Evolutionary conservation across 768 basidiomycete species (phyloP).

Genomic region (Leucosporidium yakuticum): DNA sequence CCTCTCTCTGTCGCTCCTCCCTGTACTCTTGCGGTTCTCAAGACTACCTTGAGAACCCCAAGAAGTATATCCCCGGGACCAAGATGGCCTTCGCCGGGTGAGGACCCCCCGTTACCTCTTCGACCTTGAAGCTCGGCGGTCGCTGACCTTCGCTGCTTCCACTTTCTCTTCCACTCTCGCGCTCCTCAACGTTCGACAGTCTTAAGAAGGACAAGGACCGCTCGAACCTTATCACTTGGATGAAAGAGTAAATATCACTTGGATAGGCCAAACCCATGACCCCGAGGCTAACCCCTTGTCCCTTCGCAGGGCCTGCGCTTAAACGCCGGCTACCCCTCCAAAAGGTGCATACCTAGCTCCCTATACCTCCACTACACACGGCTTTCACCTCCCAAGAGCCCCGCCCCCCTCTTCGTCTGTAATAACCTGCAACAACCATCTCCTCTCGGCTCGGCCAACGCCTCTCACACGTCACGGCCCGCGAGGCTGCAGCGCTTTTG

Average conservation of each 20-base stretch:
- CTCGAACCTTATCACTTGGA: constrained; percentile 80
- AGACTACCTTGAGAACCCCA: constrained; percentile 72
- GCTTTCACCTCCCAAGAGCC: too few relatives aligned
- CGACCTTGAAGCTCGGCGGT: constrained; percentile 66
- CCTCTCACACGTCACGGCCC: too few relatives aligned
- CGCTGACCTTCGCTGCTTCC: too few relatives aligned
- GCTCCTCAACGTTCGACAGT: too few relatives aligned
- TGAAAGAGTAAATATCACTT: constrained; percentile 40
- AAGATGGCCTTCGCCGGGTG: constrained; percentile 9
- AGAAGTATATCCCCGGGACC: constrained; percentile 58
- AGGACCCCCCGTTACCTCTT: background rate
- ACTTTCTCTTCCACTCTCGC: too few relatives aligned
- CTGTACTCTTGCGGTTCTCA: background rate
- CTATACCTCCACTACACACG: background rate
- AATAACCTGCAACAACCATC: too few relatives aligned
- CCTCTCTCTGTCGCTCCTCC: background rate
- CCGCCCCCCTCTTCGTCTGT: background rate
- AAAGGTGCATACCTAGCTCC: background rate
- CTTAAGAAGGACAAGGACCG: constrained; percentile 97
- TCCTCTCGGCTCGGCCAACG: too few relatives aligned
- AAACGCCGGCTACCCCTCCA: background rate
- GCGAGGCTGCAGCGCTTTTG: too few relatives aligned
- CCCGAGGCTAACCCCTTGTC: background rate
- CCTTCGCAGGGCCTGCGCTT: background rate
- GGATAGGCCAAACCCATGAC: too few relatives aligned